Evolutionary conservation across 352 stramenopile species (phyloP), one percentile per base, ranked within the genome.

Genomic region (Phytophthora citrophthora): DNA sequence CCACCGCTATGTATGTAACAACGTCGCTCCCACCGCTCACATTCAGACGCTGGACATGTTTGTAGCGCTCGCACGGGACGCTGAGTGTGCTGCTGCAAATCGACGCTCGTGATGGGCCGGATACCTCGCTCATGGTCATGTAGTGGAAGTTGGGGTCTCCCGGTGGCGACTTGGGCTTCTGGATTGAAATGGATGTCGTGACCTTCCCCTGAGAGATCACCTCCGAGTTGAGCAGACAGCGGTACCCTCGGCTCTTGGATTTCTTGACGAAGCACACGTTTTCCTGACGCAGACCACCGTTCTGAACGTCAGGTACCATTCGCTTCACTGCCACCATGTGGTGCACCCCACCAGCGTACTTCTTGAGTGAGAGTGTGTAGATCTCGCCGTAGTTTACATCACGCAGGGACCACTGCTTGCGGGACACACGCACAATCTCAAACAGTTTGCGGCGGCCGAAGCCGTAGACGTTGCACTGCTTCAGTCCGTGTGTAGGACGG

Each of bases 211-310:
- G 81, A 31, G 83, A 91, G 49, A 95, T 90, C 5, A 95, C 74
- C 61, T 95, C 87, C 41, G 81, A 88, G 74, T 91, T 89, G 48
- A 95, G 79, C 50, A 93, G 49, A 55, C 83, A 92, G 31, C 83
- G 77, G 62, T 93, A 93, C 8, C 74, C 74, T 38, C 69, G 58
- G 34, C 76, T 76, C 74, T 89, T 90, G 9, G 76, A 88, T 50
- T 93, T 93, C 60, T 88, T 88, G 40, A 95, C 79, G 41, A 92
- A 91, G 57, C 84, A 91, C 50, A 95, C 77, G 66, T 83, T 82
- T 62, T 95, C 87, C 44, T 89, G 69, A 18, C 83, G 81, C 56
- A 92, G 61, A 0, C 66, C 74, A 46, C 81, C 77, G 39, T 87
- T 74, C 46, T 78, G 55, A 27, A 71, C 32, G 27, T 92, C 72